Conservation (phyloP, 257 asterid genomes). For the Plantago elongata region DNA sequence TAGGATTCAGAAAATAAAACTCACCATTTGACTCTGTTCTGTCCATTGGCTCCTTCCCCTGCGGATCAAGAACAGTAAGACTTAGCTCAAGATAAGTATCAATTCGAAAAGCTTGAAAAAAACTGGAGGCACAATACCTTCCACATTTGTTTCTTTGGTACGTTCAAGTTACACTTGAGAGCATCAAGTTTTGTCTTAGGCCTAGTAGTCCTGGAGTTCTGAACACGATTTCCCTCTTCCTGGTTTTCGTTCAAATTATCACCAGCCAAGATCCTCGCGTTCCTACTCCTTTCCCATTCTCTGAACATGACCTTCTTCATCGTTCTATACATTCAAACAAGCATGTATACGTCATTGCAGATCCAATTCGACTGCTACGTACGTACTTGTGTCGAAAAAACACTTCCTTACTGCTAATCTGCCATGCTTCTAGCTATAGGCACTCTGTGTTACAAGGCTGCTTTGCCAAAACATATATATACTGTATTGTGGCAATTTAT, state of each 20-base stretch:
- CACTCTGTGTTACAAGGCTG: too few relatives aligned
- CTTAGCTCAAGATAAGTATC: not conserved
- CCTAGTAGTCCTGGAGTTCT: slow-evolving; percentile 23
- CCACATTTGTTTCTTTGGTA: slow-evolving; percentile 41
- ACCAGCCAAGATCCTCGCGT: slow-evolving; percentile 47
- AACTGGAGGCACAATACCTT: slow-evolving; percentile 24
- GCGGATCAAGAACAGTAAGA: too few relatives aligned
- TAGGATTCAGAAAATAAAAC: slow-evolving; percentile 4
- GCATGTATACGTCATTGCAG: not conserved
- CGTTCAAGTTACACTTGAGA: slow-evolving; percentile 21
- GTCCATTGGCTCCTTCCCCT: too few relatives aligned
- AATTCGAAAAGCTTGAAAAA: too few relatives aligned
- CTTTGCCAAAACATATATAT: too few relatives aligned
- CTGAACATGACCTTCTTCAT: slow-evolving; percentile 13
- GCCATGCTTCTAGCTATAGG: too few relatives aligned
- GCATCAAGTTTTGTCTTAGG: slow-evolving; percentile 38
- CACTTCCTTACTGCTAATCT: too few relatives aligned
- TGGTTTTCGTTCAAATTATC: slow-evolving; percentile 27
- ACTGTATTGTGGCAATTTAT: too few relatives aligned
- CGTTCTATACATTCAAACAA: slow-evolving; percentile 10
- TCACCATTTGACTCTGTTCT: slow-evolving; percentile 19
- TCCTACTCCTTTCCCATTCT: slow-evolving; percentile 41
- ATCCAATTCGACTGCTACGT: too few relatives aligned
- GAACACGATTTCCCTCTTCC: slow-evolving; percentile 3
- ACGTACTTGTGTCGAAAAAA: too few relatives aligned